Conservation (phyloP, 805 yeast species). For the Clavispora fructus region DNA sequence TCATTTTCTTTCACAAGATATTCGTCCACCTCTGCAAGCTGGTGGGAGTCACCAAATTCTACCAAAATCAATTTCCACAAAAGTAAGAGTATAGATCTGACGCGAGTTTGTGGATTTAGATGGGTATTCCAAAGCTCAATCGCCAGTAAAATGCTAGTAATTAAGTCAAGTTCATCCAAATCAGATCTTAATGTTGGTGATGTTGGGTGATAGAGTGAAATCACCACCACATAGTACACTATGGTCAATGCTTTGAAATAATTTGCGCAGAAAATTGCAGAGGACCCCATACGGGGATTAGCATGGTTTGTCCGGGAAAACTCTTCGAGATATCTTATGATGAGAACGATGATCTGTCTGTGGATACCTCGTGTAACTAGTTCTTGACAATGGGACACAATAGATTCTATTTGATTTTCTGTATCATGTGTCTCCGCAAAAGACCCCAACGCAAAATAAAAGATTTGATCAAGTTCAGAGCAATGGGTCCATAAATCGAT, state of each 20-base stretch:
- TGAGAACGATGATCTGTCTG: slow-evolving; percentile 8
- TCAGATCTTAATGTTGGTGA: slow-evolving; percentile 10
- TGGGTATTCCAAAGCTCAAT: slow-evolving; percentile 68
- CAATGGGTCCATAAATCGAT: slow-evolving; percentile 2
- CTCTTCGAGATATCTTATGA: slow-evolving; percentile 1
- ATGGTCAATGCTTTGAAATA: slow-evolving; percentile 29
- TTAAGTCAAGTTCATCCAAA: slow-evolving; percentile 32
- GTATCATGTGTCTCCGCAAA: slow-evolving; percentile 2
- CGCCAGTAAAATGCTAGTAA: slow-evolving; percentile 41
- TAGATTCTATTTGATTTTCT: slow-evolving; percentile 6
- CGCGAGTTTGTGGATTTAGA: slow-evolving; percentile 34
- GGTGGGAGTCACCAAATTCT: slow-evolving; percentile 55
- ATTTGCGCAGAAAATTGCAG: slow-evolving; percentile 5
- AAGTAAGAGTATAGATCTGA: slow-evolving; percentile 52
- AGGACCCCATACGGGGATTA: background rate
- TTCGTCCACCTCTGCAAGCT: slow-evolving; percentile 39
- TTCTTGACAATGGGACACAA: slow-evolving; percentile 8
- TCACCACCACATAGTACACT: slow-evolving; percentile 29
- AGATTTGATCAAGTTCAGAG: slow-evolving; percentile 4
- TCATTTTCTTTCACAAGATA: slow-evolving; percentile 42
- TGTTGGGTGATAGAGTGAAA: slow-evolving; percentile 10
- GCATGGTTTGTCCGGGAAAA: background rate
- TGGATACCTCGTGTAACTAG: slow-evolving; percentile 17
- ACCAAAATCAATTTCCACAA: slow-evolving; percentile 50
- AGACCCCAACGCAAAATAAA: slow-evolving; percentile 11